These are phyloP conservation scores for Kodamaea arcana DNA, from an alignment of 1,139 yeast species.

Conservation along the genomic window DNA sequence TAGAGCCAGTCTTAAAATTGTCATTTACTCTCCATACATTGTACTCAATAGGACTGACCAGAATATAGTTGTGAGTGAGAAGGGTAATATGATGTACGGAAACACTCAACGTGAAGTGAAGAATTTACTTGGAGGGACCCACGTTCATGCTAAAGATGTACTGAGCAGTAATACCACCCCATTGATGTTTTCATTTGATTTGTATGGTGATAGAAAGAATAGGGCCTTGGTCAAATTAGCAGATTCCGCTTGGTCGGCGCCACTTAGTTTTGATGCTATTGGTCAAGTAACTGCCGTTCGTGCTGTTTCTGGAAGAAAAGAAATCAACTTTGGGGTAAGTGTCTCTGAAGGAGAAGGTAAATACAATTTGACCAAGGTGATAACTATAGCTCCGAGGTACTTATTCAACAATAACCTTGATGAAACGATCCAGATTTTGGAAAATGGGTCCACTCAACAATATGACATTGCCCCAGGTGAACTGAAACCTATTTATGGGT, in stretches of 20 bases:
- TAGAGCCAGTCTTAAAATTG: constrained; percentile 56
- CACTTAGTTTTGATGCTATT: constrained; percentile 82
- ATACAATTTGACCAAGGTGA: constrained; percentile 71
- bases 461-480: constrained; percentile 44
- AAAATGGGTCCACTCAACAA: constrained; percentile 57
- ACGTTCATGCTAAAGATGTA: not conserved
- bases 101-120: constrained; percentile 21
- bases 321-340: constrained; percentile 70
- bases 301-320: constrained; percentile 55
- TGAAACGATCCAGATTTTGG: constrained; percentile 59
- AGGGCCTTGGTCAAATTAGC: constrained; percentile 68
- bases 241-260: constrained; percentile 72
- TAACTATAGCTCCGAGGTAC: constrained; percentile 80
- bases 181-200: constrained; percentile 79
- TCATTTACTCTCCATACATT: constrained; percentile 81
- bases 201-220: constrained; percentile 53
- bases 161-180: constrained; percentile 39
- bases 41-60: constrained; percentile 77
- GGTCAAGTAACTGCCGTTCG: constrained; percentile 74
- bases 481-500: constrained; percentile 61
- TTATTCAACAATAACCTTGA: constrained; percentile 61
- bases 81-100: constrained; percentile 47
- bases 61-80: constrained; percentile 57
- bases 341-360: constrained; percentile 86
- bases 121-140: not conserved